Evolutionary conservation across 176 grass and related monocot species (phyloP), one percentile per base, ranked within the genome.

Genomic region (Phyllostachys edulis): DNA sequence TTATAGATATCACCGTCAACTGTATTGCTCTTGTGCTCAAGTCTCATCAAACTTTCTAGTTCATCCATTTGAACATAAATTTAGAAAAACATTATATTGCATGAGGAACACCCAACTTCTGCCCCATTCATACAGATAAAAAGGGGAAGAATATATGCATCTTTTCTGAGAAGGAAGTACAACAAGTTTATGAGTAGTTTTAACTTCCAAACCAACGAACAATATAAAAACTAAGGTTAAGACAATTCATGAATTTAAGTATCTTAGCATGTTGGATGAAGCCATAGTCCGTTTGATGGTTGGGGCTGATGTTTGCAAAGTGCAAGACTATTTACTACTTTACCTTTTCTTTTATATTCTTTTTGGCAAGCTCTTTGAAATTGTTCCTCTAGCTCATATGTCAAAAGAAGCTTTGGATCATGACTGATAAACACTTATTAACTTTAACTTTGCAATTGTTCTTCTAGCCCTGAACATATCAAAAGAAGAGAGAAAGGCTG

Each of bases 21-120:
- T 62, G 27, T 45, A 55, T 47, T 61, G 24, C 68, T 82, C 68
- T 63, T 40, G 38, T 72, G 38, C 9, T 51, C 41, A 63, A 24
- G 49, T 51, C 79, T 57, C 64, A 23, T 52, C 34, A 80, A 81
- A 16, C 34, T 69, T 69, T 68, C 40, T 39, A 68, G 49, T 51
- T 38, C 49, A 68, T 54, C 49, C 37, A 69, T 39, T 21, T 38
- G 14, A 81, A 55, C 34, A 81, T 56, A 50, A 26, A 38, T 66
- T 70, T 81, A 39, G n/a, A 39, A 18, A 4, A 70, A 36, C 16
- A 14, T 37, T 74, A 74, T 15, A 32, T 51, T 54, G 71, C 3
- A 32, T 4, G 12, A 71, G 9, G 69, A 15, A 32, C 27, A 51
- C 6, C 23, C 47, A 51, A 42, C 4, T 73, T 27, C 44, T 73